Evolutionary conservation across 495 filamentous ascomycete genomes (phyloP), one percentile per base, ranked within the genome.

Genomic region (Neurospora sp.): DNA sequence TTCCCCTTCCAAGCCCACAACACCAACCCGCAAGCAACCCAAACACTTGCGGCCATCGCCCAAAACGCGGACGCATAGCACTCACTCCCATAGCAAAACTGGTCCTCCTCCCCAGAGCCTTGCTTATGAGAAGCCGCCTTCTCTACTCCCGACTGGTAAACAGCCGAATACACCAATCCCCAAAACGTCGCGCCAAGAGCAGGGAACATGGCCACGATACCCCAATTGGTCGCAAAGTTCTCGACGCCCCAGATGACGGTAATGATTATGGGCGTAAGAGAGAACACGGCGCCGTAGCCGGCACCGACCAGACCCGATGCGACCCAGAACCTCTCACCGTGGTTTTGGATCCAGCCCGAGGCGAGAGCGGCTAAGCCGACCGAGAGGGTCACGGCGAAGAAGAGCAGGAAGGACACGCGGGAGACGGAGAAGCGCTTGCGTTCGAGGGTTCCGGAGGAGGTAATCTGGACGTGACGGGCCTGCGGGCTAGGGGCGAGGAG

Each of bases 171-270:
- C 14, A 97, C 82, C 5, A 92, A 76, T 0, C 96, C 93, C 94
- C 93, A 99, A 11, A 94, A 84, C 0, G 92, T 91, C 0, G 94
- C 93, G 0, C 95, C 95, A 3, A 89, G 80, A 2, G 94, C 96
- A 10, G 96, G 96, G 69, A 94, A 91, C 84, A 96, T 92, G 41
- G 93, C 93, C 18, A 99, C 90, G 73, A 98, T 93, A 16, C 96
- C 96, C 91, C 95, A 99, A 77, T 99, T 98, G 3, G 96, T 99
- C 73, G 93, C 96, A 80, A 98, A 98, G 81, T 98, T 99, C 83
- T 97, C 93, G 2, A 97, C 94, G 42, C 96, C 96, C 96, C 96
- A 99, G 62, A 98, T 94, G 35, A 97, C 93, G 71, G 89, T 92
- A 76, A 98, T 90, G 74, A 98, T 92, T 78, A 98, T 97, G 4